Evolutionary conservation across 257 asterid species (phyloP), one percentile per base, ranked within the genome.

Genomic region (Mitragyna speciosa): DNA sequence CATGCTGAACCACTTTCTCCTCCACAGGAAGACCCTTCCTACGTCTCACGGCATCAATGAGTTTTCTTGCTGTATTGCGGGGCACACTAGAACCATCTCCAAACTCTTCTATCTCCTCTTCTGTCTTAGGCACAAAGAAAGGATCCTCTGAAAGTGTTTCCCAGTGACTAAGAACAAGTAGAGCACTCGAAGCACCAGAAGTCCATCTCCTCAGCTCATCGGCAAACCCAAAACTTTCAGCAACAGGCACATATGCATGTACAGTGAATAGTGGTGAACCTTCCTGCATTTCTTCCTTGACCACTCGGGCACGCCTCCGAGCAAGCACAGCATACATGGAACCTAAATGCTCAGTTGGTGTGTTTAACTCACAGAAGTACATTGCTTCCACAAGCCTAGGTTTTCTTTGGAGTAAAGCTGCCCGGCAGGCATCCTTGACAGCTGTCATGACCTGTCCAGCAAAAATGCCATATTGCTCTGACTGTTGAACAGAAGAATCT

Each of bases 201-300:
- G 99, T 95, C 94, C 95, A 87, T 81, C 93, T 90, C 78, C 99
- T 89, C 85, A 95, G 80, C 89, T 93, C 99, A 66, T 95, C 99
- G 2, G 95, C 91, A 79, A 95, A 95, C 26, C 99, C 99, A 75
- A 93, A 90, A 86, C 99, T 93, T 83, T 95, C 98, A 68, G 97
- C 85, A 77, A 95, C 97, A 26, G 99, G 99, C 49, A 95, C 91
- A 70, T 95, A 95, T 0, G 99, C 95, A 31, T 92, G 94, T 63
- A 95, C 99, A 30, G 91, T 90, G 80, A 95, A 95, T 82, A 95
- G 76, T 3, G 98, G 81, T 6, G 99, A 95, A 15, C 98, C 95
- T 86, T 95, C 99, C 72, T 92, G 98, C 99, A 95, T 95, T 89
- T 95, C 99, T 82, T 95, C 98, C 86, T 95, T 95, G 28, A 95